Percentiles rank a stretch among this genome's conserved stretches.
Evolutionary conservation across 192 early-diverging fungal species (phyloP).

Genomic region (Coemansia sp.): DNA sequence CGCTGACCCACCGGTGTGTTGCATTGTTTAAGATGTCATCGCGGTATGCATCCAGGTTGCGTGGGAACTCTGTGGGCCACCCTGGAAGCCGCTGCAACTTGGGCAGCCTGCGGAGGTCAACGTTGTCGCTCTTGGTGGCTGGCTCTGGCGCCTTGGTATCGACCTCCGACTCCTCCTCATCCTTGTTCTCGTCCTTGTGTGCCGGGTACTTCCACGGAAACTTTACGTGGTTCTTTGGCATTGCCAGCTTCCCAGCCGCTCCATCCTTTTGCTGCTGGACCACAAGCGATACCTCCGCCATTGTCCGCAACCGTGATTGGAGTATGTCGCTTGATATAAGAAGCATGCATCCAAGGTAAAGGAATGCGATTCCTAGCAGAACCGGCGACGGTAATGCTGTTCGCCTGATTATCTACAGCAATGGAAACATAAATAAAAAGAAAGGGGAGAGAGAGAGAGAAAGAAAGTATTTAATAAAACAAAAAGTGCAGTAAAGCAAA

Average conservation of each 20-base stretch:
- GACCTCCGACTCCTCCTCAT: not conserved
- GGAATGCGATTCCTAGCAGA: conserved; percentile 16
- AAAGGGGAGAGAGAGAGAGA: not conserved
- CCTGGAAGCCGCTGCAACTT: conserved; percentile 26
- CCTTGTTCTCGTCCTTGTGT: not conserved
- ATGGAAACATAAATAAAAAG: not conserved
- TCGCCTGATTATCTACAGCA: conserved; percentile 29
- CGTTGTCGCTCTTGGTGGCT: too few species aligned
- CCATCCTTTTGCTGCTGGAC: conserved; percentile 2
- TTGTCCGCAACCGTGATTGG: not conserved
- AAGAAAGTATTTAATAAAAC: too few species aligned
- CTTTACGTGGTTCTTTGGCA: not conserved
- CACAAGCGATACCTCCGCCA: not conserved
- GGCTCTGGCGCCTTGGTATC: too few species aligned
- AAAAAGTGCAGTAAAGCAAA: too few species aligned
- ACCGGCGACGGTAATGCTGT: conserved; percentile 37
- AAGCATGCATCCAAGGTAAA: conserved; percentile 27
- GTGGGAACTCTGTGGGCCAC: conserved; percentile 45
- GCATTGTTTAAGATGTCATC: conserved; percentile 9
- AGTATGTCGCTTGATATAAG: conserved; percentile 19
- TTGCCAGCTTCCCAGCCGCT: not conserved
- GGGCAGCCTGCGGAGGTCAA: not conserved
- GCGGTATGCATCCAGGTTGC: conserved; percentile 31
- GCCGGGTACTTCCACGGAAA: conserved; percentile 10
- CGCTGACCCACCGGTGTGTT: conserved; percentile 15